Conservation (phyloP, 257 asterid genomes). For the Solanum medicagineum region DNA sequence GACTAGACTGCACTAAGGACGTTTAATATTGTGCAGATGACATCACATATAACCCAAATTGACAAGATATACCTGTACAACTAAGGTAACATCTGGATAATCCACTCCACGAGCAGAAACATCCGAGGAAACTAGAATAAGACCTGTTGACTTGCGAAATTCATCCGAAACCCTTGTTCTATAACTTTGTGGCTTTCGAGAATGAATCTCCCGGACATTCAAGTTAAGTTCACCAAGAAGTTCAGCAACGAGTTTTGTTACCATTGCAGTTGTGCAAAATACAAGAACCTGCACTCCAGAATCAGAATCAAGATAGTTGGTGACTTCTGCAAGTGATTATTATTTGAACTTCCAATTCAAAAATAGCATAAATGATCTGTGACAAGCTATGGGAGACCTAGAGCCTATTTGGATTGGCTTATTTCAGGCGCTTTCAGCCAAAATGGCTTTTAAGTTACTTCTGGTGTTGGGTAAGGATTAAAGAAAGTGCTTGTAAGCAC, state of each 20-base stretch:
- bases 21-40: background rate
- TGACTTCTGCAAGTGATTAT: background rate
- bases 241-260: constrained; percentile 82
- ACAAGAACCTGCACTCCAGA: constrained; percentile 63
- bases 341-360: background rate
- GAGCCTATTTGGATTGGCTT: background rate
- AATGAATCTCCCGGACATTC: constrained; percentile 90
- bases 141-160: constrained; percentile 88
- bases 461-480: background rate
- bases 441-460: too few species aligned
- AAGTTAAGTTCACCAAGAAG: constrained; percentile 73
- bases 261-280: constrained; percentile 99
- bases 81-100: constrained; percentile 92
- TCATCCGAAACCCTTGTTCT: constrained; percentile 88
- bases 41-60: background rate
- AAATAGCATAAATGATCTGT: background rate
- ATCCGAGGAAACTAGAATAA: constrained; percentile 90
- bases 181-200: constrained; percentile 86
- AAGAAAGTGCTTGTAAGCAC: background rate
- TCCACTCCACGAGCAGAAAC: constrained; percentile 99
- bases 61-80: constrained; percentile 55
- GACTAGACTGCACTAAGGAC: background rate
- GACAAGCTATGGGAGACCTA: background rate
- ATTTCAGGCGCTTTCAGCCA: background rate
- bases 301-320: background rate